Evolutionary conservation across 257 asterid species (phyloP).

Genomic region (Penstemon davidsonii): DNA sequence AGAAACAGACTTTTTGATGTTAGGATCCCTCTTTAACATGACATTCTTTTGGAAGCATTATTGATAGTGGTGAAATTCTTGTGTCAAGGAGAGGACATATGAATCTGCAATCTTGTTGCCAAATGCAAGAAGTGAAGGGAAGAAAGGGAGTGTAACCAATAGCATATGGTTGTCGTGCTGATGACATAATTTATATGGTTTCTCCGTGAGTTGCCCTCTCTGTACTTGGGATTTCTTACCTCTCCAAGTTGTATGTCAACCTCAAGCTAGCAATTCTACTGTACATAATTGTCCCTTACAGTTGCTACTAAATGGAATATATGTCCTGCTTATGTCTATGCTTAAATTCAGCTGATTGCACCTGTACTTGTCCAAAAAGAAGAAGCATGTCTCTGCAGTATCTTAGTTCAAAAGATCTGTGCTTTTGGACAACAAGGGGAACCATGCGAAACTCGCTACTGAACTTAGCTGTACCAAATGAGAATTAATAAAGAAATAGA

Average conservation of each 20-base stretch:
- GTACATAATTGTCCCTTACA: neutral
- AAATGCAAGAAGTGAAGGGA: neutral
- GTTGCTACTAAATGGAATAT: neutral
- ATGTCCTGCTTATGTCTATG: neutral
- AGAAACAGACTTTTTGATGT: neutral
- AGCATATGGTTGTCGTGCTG: no score
- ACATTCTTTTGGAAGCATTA: conserved; percentile 1
- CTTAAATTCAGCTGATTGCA: neutral
- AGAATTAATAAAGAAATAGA: neutral
- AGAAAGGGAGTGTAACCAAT: neutral
- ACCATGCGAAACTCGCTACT: neutral
- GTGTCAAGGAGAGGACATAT: neutral
- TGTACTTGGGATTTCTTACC: neutral
- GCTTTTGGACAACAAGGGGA: neutral
- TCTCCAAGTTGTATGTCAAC: neutral
- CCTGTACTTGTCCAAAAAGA: conserved; percentile 1
- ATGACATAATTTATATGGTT: neutral
- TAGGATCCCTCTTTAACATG: neutral
- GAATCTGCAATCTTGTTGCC: conserved; percentile 2
- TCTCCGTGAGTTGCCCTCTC: conserved; percentile 5
- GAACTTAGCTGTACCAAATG: neutral
- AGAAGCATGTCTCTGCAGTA: neutral
- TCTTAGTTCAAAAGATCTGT: neutral
- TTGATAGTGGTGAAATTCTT: neutral
- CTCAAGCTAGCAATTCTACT: neutral